These are phyloP conservation scores for Grosmannia serpens DNA, from an alignment of 2,329 filamentous ascomycete species.

Conservation along the genomic window DNA sequence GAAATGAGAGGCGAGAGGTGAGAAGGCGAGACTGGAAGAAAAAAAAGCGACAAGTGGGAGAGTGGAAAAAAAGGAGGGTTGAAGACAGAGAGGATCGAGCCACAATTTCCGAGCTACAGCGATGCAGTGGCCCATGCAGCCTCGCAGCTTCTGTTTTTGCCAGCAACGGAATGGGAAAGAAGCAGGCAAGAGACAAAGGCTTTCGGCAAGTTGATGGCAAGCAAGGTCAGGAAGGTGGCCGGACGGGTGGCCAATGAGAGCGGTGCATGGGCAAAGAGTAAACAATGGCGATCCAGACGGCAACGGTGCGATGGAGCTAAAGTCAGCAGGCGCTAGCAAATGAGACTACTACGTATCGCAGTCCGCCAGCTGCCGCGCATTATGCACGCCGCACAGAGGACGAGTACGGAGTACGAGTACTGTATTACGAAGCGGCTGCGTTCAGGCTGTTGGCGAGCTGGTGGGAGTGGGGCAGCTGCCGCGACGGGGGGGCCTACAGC, in stretches of 20 bases:
- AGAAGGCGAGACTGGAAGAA: not conserved
- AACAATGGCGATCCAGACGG: conserved; percentile 11
- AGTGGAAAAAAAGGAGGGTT: not conserved
- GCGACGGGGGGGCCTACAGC: not conserved
- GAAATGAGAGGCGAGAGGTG: not conserved
- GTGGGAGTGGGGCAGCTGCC: not conserved
- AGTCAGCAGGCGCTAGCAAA: not conserved
- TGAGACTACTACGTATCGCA: not conserved
- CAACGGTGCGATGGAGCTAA: conserved; percentile 4
- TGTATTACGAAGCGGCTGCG: not conserved
- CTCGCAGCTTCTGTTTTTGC: not conserved
- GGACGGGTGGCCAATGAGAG: conserved; percentile 10
- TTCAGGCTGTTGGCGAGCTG: not conserved
- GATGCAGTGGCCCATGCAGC: not conserved
- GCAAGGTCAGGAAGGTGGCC: not conserved
- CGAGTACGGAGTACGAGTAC: not conserved
- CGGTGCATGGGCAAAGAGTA: conserved; percentile 7
- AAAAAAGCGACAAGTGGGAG: not conserved
- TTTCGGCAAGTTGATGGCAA: not conserved
- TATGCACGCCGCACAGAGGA: not conserved
- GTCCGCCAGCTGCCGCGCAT: not conserved
- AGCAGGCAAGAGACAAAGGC: not conserved
- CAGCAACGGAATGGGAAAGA: not conserved
- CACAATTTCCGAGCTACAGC: not conserved
- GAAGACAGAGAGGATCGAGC: not conserved